Conservation (phyloP, 441 rosid species). For the Arabidopsis hybrid region DNA sequence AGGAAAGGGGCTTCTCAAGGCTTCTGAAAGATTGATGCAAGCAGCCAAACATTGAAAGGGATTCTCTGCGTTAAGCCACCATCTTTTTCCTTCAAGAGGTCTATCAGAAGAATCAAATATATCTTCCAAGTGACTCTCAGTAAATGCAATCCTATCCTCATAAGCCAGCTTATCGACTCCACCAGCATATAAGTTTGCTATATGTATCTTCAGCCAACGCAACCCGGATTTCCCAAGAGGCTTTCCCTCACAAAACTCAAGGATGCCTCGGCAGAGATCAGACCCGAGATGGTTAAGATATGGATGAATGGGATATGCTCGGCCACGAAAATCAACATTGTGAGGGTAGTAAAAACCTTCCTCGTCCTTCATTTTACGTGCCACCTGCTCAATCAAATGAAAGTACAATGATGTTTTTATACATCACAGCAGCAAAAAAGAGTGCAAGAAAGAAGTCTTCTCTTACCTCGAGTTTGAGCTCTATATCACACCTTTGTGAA, state of each 20-base stretch:
- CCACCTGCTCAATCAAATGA: constrained; percentile 71
- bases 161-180: constrained; percentile 95
- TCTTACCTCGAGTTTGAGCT: constrained; percentile 95
- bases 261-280: constrained; percentile 94
- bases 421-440: constrained; percentile 30
- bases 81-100: constrained; percentile 90
- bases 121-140: constrained; percentile 88
- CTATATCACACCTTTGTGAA: constrained; percentile 95
- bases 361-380: constrained; percentile 93
- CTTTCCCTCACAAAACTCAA: constrained; percentile 95
- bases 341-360: constrained; percentile 96
- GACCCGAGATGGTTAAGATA: constrained; percentile 97
- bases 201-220: constrained; percentile 93
- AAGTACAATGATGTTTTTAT: constrained; percentile 40
- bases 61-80: constrained; percentile 99
- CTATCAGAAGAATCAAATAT: constrained; percentile 92
- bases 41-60: constrained; percentile 98
- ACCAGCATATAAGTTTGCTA: constrained; percentile 92
- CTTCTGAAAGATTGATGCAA: constrained; percentile 89
- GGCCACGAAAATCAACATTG: constrained; percentile 98
- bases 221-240: constrained; percentile 91
- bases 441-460: constrained; percentile 46
- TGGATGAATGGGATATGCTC: constrained; percentile 99
- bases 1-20: constrained; percentile 85
- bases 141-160: constrained; percentile 80